A percentile compares a stretch with the other conserved stretches of the same genome.
These are phyloP conservation scores for Jamesozyma spencerorum DNA, from an alignment of 805 yeast species.

Conservation along the genomic window DNA sequence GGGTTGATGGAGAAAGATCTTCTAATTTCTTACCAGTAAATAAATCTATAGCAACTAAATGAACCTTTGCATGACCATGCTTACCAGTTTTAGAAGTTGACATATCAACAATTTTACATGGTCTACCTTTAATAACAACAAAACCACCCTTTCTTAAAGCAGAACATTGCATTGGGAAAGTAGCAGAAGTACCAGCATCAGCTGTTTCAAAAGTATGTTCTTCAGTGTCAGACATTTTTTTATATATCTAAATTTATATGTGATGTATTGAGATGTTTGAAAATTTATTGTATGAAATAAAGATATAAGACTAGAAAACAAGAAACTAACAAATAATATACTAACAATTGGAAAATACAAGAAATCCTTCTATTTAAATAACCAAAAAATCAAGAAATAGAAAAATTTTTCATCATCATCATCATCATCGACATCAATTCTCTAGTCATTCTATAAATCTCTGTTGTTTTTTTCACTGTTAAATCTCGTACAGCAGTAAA, in stretches of 20 bases:
- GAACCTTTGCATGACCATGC: conserved; percentile 99
- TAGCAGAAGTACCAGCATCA: conserved; percentile 97
- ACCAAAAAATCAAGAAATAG: no score
- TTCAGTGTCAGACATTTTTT: conserved; percentile 30
- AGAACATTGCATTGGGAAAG: conserved; percentile 99
- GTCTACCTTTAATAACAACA: conserved; percentile 98
- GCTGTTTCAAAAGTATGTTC: conserved; percentile 95
- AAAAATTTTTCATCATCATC: no score
- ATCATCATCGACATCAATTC: no score
- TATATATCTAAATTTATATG: conserved; percentile 1
- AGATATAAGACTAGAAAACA: not conserved
- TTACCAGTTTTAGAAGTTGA: conserved; percentile 99
- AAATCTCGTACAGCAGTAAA: no score
- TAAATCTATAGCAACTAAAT: conserved; percentile 96
- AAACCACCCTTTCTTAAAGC: conserved; percentile 99
- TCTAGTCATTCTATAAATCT: no score
- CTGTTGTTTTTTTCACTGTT: no score
- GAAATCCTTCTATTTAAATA: no score
- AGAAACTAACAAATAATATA: not conserved
- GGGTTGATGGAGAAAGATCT: conserved; percentile 99
- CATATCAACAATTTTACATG: conserved; percentile 99
- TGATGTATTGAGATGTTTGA: no score
- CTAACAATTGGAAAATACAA: not conserved
- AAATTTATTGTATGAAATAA: not conserved
- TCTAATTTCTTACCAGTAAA: conserved; percentile 99